Percentiles rank a stretch among this genome's conserved stretches.
phyloP scores from a whole-genome alignment of 345 rosid genomes.

The Syzygium oleosum region DNA sequence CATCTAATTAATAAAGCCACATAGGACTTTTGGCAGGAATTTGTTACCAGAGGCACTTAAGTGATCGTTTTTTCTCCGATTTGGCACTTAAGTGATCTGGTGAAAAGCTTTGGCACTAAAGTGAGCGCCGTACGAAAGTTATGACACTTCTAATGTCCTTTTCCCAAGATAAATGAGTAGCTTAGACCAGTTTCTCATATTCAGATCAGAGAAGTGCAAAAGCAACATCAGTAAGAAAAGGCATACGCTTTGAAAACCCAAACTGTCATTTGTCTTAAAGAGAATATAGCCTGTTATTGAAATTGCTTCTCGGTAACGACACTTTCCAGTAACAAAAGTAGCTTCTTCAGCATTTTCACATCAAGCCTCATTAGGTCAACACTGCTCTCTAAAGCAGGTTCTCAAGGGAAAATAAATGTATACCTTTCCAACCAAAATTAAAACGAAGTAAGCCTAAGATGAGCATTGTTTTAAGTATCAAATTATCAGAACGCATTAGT shows the following conservation, averaged over 20 bases:
- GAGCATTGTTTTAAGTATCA: not conserved
- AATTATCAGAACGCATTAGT: not conserved
- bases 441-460: not conserved
- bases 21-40: no score
- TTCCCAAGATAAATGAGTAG: not conserved
- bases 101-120: no score
- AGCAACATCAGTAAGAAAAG: not conserved
- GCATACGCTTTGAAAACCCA: not conserved
- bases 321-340: not conserved
- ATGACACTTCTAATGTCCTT: no score
- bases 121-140: no score
- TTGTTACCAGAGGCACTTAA: no score
- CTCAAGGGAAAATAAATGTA: not conserved
- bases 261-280: not conserved
- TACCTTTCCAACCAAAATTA: not conserved
- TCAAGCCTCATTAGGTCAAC: not conserved
- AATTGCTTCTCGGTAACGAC: not conserved
- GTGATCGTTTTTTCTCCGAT: no score
- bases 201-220: not conserved
- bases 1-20: no score
- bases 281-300: not conserved
- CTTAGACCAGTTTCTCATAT: not conserved
- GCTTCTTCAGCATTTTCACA: not conserved
- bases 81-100: no score
- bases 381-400: not conserved